Base-by-base conservation (phyloP, 768 basidiomycete species). In the Lactarius sp. region DNA sequence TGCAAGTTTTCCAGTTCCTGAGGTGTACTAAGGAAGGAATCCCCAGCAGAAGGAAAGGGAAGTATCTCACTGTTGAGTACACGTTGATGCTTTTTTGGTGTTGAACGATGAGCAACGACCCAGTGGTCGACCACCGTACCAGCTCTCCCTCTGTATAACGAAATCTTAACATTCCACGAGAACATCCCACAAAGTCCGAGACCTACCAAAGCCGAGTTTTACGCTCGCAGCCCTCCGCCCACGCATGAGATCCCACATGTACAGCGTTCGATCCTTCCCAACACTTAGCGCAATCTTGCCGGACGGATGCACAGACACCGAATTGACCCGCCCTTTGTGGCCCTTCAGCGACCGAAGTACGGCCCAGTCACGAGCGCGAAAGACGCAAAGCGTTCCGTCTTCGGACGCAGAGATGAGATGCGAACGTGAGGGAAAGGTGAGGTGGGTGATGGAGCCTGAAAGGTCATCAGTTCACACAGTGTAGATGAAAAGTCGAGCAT, bases 191-290 rank as follows among this genome's bases (percentile, higher is more conserved):
- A 14, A n/a, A 2, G 50, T 36, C 41, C 1, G 13, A 10, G 2
- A 72, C 80, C 59, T 64, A 92, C 94, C 94, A 77, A 87, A 90
- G 22, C 92, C 92, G 6, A 99, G 74, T 72, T 95, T 94, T 52
- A 85, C 88, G 73, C 94, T 93, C 7, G 92, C 93, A 12, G 85
- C 85, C 4, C 92, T 92, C 73, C 89, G 88, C 0, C 96, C 96
- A 51, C 95, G 79, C 92, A 98, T 95, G 54, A 99, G 78, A 78
- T 99, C 97, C 97, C 97, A 99, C 95, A 99, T 97, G 49, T 94
- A 83, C 62, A 98, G 68, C 3, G 90, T 92, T 67, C 83, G 81
- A 70, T 98, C 97, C 70, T 86, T 88, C 7, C 97, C 96, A 0
- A 98, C 94, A 65, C 87, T 93, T 46, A 99, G 74, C 0, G 88